Base-by-base conservation (phyloP, 306 rosid genomes). In the Castanea crenata region DNA sequence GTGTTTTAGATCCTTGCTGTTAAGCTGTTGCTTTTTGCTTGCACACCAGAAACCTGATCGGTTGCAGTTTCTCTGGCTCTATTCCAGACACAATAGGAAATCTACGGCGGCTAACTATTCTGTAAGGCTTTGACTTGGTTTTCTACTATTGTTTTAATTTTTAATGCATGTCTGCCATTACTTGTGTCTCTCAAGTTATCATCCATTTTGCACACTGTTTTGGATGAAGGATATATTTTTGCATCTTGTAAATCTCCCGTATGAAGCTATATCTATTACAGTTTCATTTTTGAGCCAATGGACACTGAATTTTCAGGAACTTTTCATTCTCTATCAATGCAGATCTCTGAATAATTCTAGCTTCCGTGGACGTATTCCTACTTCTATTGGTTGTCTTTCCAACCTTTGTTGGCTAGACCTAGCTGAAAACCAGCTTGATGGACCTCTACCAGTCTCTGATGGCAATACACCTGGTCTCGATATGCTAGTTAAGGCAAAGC, bases 401-500 rank as follows among this genome's bases (percentile, higher is more conserved):
- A 77, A 77, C 25, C 90, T 87, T 14, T 61, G 21, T 35, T 82
- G 83, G 86, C 83, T 87, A 41, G 90, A 87, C 78, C 51, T 87
- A 65, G 78, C 86, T 12, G 88, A 77, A 41, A 87, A 87, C 74
- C 21, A 55, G 18, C 81, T 87, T 56, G 55, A 8, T 2, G 90
- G 88, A 63, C 2, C 81, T 7, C 34, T 85, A 76, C 88, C 88
- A 3, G 73, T 87, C 27, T 87, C 88, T 25, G 38, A 13, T 38
- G 52, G 54, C 23, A 55, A 3, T 1, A 7, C 55, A 44, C 79
- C 83, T 7, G 88, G 90, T 55, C 79, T 87, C 15, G 90, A 87
- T 73, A 31, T 25, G 73, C 67, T 87, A 46, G 9, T 41, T 20
- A 52, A 51, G 0, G 74, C 86, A 4, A 56, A 64, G 57, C 90